Conservation (phyloP, 768 basidiomycete species). For the Mycena capillaripes region DNA sequence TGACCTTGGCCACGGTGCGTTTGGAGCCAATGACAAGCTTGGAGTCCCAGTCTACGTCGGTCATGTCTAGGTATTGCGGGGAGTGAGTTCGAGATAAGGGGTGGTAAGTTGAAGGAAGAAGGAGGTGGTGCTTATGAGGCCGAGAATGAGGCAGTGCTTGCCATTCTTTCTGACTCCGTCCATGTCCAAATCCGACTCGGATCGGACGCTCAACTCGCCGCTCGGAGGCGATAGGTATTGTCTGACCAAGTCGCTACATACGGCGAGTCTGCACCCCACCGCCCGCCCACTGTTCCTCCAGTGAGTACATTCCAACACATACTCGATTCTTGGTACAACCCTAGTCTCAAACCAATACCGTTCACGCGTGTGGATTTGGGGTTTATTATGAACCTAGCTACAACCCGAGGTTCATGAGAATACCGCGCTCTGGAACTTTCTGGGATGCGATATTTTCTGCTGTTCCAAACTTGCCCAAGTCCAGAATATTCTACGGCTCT, state of each 20-base stretch:
- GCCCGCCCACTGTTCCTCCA: too few species aligned
- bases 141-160: neutral
- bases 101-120: neutral
- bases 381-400: too few species aligned
- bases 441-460: neutral
- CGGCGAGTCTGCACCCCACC: too few species aligned
- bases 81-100: neutral
- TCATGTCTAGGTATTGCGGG: slow-evolving; percentile 39
- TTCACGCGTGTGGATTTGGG: too few species aligned
- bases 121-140: neutral
- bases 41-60: slow-evolving; percentile 78
- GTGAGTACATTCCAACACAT: too few species aligned
- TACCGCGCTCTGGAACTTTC: neutral
- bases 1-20: slow-evolving; percentile 72
- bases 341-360: too few species aligned
- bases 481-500: slow-evolving; percentile 11
- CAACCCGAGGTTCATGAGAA: neutral
- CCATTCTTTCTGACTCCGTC: neutral
- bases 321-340: neutral
- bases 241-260: too few species aligned
- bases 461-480: slow-evolving; percentile 2
- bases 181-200: neutral
- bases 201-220: neutral
- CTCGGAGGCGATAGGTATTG: slow-evolving; percentile 4
- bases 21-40: slow-evolving; percentile 82